Base-by-base conservation (phyloP, 495 filamentous ascomycete species). In the Penicillium lividum region DNA sequence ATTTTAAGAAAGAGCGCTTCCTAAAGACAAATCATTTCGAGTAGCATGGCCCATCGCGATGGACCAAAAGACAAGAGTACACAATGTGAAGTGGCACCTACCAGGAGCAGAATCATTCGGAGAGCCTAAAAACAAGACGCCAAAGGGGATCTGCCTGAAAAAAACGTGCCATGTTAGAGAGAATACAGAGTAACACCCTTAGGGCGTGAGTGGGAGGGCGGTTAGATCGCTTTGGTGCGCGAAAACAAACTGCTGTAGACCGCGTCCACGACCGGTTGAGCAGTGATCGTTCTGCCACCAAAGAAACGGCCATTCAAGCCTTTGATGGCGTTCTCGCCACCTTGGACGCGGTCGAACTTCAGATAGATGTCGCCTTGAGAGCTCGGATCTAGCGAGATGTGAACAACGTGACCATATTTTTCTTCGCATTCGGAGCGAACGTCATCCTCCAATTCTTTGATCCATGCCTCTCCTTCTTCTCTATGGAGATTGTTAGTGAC, bases 211-310 rank as follows among this genome's bases (percentile, higher is more conserved):
- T 48, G 43, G 38, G 47, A 49, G 34, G 53, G n/a, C 43, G 43
- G 36, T 68, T 78, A 83, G 34, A 83, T 79, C 0, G 84, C 89
- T 74, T 89, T 91, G 59, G 89, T 91, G 70, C 91, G 86, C 71
- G 90, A 88, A 82, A 96, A 98, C 71, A 96, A 81, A 81, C 89
- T 93, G 84, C 90, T 93, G 85, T 99, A 99, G 73, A 99, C 91
- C 61, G 91, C 92, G 72, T 98, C 94, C 68, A 97, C 92, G 78
- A 99, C 92, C 68, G 92, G 94, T 64, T 92, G 89, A 63, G 93
- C 95, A 67, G 85, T 91, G 73, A 98, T 96, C 76, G 90, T 89
- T 57, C 82, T 82, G 55, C 91, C 92, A 57, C 89, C 93, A 69
- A 98, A 99, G 78, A 91, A 96, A 62, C 95, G 87, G 46, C 95